phyloP scores from a whole-genome alignment of 169 alveolate genomes.

The Eimeria sp. region DNA sequence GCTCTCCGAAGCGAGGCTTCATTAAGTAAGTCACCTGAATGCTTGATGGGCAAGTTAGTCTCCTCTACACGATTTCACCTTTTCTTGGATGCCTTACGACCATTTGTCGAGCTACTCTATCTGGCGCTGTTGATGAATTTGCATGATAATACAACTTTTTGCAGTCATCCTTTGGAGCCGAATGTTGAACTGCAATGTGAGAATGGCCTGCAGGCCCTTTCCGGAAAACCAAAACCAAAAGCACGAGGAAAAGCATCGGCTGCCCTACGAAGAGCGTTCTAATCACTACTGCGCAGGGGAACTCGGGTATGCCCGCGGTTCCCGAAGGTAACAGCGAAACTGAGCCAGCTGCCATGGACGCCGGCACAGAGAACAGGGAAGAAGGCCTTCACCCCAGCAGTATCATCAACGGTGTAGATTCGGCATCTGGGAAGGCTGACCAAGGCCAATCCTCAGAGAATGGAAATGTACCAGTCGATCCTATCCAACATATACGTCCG shows the following conservation, averaged over 20 bases:
- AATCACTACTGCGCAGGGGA: background rate
- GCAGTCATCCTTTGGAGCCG: background rate
- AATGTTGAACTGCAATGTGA: background rate
- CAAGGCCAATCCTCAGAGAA: background rate
- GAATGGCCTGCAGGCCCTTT: background rate
- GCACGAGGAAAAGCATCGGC: background rate
- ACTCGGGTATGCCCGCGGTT: background rate
- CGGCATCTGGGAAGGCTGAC: background rate
- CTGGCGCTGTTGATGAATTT: background rate
- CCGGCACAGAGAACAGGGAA: background rate
- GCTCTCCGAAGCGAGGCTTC: constrained; percentile 3
- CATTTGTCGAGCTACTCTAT: background rate
- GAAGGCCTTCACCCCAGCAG: background rate
- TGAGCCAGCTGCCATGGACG: background rate
- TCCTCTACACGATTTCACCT: background rate
- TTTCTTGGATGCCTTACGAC: background rate
- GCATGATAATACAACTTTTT: background rate
- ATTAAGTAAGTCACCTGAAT: background rate
- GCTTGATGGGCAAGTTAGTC: background rate
- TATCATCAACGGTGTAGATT: background rate
- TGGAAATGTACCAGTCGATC: background rate
- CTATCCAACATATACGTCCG: background rate
- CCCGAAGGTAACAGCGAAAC: background rate
- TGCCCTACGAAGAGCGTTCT: background rate
- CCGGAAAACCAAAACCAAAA: background rate